Base-by-base conservation (phyloP, 768 basidiomycete genomes). In the Xerocomellus chrysenteron region DNA sequence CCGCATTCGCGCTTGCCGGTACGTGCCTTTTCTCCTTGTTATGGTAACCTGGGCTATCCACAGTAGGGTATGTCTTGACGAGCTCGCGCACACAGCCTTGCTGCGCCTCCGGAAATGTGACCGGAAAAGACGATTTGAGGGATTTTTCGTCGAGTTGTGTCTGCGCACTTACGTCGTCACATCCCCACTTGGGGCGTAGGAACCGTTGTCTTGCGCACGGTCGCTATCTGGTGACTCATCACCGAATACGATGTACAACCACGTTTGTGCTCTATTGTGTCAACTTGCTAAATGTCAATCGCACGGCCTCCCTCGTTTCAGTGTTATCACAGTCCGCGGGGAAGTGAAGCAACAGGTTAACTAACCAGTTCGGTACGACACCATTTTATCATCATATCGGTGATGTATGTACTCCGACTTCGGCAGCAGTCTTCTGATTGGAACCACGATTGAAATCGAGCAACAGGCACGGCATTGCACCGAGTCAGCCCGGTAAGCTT, bases 401-500 rank as follows among this genome's bases (percentile, higher is more conserved):
- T 14, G 35, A 36, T 6, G 35, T 36, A 7, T 36, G 6, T 40
- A 2, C 3, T 35, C 46, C 39, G 35, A 30, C 12, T 30, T 44
- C 24, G 52, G 40, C 37, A 41, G 35, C 26, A 21, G 26, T 14
- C 21, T 63, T 52, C 51, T 56, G 57, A 59, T 62, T 44, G 16
- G 51, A 50, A 55, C 21, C 32, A 21, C 36, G 14, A 43, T 40
- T 40, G 13, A 43, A 32, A 26, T 11, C 32, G 47, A 32, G 11
- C n/a, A 33, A 26, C 53, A 58, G 56, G 53, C 17, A 58, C 52
- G 16, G 45, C 9, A 45, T 45, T 14, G 40, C 39, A 42, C 48
- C 28, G 58, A 58, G 54, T 68, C 67, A 68, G 30, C 24, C 51
- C 67, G 67, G 66, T 37, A 2, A 60, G 19, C 21, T 41, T 36